Evolutionary conservation across 345 rosid species (phyloP).

Genomic region (Raphanus raphanistrum): DNA sequence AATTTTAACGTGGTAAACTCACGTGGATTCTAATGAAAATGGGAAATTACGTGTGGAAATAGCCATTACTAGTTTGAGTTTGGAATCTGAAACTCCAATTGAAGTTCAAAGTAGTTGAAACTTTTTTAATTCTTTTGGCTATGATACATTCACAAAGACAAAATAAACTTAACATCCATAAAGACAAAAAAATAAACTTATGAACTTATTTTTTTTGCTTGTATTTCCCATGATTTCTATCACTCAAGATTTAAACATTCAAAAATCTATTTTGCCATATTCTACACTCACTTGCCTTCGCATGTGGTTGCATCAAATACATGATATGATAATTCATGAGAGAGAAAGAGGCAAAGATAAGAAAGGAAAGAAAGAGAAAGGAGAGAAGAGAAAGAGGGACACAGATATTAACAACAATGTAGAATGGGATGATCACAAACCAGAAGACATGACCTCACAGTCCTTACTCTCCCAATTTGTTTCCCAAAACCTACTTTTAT

Average conservation of each 20-base stretch:
- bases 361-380: conserved; percentile 39
- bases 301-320: conserved; percentile 33
- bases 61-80: conserved; percentile 43
- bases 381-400: conserved; percentile 40
- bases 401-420: conserved; percentile 54
- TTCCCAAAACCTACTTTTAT: conserved; percentile 34
- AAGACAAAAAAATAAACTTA: neutral
- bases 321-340: conserved; percentile 39
- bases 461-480: conserved; percentile 38
- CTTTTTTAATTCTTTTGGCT: conserved; percentile 3
- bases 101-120: neutral
- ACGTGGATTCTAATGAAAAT: conserved; percentile 7
- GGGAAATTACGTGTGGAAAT: conserved; percentile 35
- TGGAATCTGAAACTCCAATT: neutral
- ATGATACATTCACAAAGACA: neutral
- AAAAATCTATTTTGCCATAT: conserved; percentile 13
- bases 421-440: conserved; percentile 39
- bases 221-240: conserved; percentile 12
- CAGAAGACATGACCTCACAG: conserved; percentile 53
- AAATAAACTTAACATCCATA: too few relatives aligned
- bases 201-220: neutral
- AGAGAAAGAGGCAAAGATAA: conserved; percentile 36
- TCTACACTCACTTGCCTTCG: conserved; percentile 39
- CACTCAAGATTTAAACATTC: conserved; percentile 9
- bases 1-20: neutral